Evolutionary conservation across 2,329 filamentous ascomycete genomes (phyloP), one percentile per base, ranked within the genome.

Genomic region (Dothistroma septosporum): DNA sequence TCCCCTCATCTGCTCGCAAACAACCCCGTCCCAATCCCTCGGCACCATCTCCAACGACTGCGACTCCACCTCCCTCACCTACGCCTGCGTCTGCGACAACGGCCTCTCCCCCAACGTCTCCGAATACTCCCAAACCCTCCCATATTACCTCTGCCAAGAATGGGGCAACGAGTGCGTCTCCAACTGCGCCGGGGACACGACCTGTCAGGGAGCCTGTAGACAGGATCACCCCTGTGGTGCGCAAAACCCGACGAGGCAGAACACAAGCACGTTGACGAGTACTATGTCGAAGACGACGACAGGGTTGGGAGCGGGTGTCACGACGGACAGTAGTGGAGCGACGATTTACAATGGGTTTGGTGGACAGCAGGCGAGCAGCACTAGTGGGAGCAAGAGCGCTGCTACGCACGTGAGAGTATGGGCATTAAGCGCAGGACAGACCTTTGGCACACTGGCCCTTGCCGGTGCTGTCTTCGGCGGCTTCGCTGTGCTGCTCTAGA

Each of bases 41-140:
- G 49, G 84, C 82, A 32, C 64, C 52, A 63, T 79, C 49, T 75
- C 79, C 64, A 92, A 93, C 77, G 80, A 80, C 8, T 93, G 89
- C 73, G 82, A 91, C 72, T 69, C 87, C 54, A 85, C 88, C 41
- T 49, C 79, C 21, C 81, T 93, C 54, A 81, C 78, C n/a, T 93
- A 88, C 76, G 79, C 81, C 64, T 94, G 90, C 75, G 79, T 91
- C 68, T 94, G 90, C 79, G 80, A 82, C 64, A 81, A 88, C 72
- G 83, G 84, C 72, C 73, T 82, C 63, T 77, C 82, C 56, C 90
- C 90, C 67, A 92, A 92, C 76, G 77, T 90, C 53, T 85, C 87
- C 70, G 83, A 92, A 76, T 94, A 88, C 82, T 87, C 87, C 21
- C 82, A 91, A 68, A 92, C 90, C 1, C 80, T 94, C 28, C 90